These are phyloP conservation scores for Ophiocytium majus DNA, from an alignment of 352 stramenopile genomes.

Conservation along the genomic window DNA sequence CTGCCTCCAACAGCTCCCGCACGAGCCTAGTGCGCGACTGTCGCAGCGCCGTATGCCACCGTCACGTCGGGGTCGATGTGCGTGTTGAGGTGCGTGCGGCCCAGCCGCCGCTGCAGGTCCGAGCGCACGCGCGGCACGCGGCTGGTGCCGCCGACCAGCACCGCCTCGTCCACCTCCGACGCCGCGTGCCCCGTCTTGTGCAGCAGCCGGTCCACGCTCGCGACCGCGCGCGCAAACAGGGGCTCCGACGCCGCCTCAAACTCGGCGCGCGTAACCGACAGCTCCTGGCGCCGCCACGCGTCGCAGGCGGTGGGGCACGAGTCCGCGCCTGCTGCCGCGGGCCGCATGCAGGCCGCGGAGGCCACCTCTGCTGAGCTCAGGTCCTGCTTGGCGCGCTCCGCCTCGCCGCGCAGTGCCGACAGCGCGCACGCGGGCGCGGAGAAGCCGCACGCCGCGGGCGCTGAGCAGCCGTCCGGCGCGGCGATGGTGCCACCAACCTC, in stretches of 20 bases:
- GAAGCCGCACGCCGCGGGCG: slow-evolving; percentile 19
- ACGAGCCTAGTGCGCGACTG: slow-evolving; percentile 69
- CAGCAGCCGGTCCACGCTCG: slow-evolving; percentile 62
- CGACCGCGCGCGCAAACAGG: slow-evolving; percentile 66
- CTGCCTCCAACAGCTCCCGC: too few species aligned
- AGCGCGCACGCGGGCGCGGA: slow-evolving; percentile 39
- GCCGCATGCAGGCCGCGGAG: slow-evolving; percentile 14
- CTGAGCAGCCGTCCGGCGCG: slow-evolving; percentile 22
- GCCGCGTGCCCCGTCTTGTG: slow-evolving; percentile 44
- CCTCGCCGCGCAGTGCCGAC: slow-evolving; percentile 40
- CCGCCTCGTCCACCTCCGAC: slow-evolving; percentile 75
- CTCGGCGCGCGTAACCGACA: slow-evolving; percentile 62
- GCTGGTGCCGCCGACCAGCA: slow-evolving; percentile 78
- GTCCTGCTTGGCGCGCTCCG: slow-evolving; percentile 45
- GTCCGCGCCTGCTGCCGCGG: slow-evolving; percentile 15
- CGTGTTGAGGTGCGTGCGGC: slow-evolving; percentile 66
- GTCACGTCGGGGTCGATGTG: slow-evolving; percentile 80
- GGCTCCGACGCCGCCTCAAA: slow-evolving; percentile 62
- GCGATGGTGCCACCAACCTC: slow-evolving; percentile 8
- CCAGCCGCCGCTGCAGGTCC: slow-evolving; percentile 63
- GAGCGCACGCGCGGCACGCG: slow-evolving; percentile 71
- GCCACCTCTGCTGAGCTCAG: slow-evolving; percentile 38
- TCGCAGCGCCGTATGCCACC: slow-evolving; percentile 75
- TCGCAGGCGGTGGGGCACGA: slow-evolving; percentile 25
- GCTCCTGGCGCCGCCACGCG: slow-evolving; percentile 26